Evolutionary conservation across 257 asterid genomes (phyloP).

Genomic region (Lavandula angustifolia): DNA sequence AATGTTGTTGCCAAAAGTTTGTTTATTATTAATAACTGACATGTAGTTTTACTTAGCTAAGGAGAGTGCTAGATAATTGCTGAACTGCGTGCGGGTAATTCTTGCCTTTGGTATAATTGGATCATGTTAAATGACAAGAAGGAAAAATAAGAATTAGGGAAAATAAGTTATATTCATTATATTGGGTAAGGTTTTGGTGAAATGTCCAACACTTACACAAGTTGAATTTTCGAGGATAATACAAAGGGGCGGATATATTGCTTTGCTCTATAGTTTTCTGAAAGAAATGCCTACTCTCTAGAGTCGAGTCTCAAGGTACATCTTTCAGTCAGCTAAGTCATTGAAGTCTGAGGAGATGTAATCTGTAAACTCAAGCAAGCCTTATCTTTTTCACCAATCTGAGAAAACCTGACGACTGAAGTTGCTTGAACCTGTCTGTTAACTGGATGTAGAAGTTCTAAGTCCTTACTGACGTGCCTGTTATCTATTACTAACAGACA

Average conservation of each 20-base stretch:
- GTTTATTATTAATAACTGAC: slow-evolving; percentile 17
- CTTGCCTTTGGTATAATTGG: slow-evolving; percentile 5
- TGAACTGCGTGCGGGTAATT: slow-evolving; percentile 12
- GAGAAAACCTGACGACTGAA: background rate
- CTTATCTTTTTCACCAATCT: background rate
- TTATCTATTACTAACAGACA: background rate
- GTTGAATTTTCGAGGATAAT: background rate
- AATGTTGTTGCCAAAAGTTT: background rate
- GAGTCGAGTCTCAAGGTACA: slow-evolving; percentile 4
- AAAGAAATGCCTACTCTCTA: background rate
- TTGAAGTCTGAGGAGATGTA: background rate
- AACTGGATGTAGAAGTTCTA: background rate
- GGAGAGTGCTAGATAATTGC: slow-evolving; percentile 24
- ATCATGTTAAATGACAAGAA: background rate
- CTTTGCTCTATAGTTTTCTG: background rate
- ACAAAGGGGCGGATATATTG: background rate
- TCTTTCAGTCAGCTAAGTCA: slow-evolving; percentile 12
- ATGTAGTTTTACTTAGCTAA: background rate
- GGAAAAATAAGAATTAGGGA: background rate
- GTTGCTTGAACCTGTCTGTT: background rate
- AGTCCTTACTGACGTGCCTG: background rate
- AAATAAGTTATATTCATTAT: no score
- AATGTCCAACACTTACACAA: background rate
- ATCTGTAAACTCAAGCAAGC: slow-evolving; percentile 4
- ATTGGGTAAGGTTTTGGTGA: background rate